Evolutionary conservation across 140 eudicot genomes (phyloP).

Genomic region (Anethum foeniculum): DNA sequence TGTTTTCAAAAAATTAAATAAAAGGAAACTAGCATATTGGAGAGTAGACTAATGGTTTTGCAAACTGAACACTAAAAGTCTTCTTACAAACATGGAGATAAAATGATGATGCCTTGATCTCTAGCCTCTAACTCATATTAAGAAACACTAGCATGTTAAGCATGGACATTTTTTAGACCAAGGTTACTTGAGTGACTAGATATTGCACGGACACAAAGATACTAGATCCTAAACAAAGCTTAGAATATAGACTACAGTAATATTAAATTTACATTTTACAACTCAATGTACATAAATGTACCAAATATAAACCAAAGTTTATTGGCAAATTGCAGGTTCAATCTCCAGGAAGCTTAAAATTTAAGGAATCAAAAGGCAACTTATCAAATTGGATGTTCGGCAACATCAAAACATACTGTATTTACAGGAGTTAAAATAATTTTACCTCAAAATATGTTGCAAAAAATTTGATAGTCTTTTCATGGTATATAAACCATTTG

Average conservation of each 20-base stretch:
- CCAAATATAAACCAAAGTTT: background rate
- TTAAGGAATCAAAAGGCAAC: background rate
- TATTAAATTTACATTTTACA: background rate
- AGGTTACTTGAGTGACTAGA: background rate
- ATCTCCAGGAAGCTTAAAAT: background rate
- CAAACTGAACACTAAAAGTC: background rate
- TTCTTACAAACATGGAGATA: background rate
- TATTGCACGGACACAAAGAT: background rate
- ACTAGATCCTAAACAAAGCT: background rate
- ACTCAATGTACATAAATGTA: background rate
- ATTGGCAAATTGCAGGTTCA: background rate
- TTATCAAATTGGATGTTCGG: background rate
- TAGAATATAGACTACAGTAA: background rate
- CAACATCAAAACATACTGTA: background rate
- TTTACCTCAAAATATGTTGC: background rate
- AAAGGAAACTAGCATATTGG: slow-evolving; percentile 1
- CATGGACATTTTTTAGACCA: background rate
- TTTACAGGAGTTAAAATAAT: background rate
- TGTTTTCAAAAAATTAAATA: background rate
- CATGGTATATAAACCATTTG: background rate
- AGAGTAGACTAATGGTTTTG: background rate
- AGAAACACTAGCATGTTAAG: background rate
- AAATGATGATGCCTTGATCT: background rate
- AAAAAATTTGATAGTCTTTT: background rate
- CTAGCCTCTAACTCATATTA: slow-evolving; percentile 5